Percentiles rank a stretch among this genome's conserved stretches.
Evolutionary conservation across 176 grass and related monocot genomes (phyloP).

Genomic region (Cymbopogon citratus): DNA sequence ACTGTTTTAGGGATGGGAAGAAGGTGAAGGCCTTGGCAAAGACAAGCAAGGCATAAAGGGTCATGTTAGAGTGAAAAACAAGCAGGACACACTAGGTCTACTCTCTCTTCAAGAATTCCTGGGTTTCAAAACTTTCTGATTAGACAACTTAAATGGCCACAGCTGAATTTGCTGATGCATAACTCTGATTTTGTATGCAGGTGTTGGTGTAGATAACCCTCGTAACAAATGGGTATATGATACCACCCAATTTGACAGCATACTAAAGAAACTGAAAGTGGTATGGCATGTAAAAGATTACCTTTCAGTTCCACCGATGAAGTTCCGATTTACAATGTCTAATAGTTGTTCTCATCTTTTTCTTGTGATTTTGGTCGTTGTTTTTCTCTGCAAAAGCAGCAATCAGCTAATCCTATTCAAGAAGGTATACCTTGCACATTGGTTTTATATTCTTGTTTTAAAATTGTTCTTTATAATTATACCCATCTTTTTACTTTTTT

Average conservation of each 20-base stretch:
- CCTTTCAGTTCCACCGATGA: background rate
- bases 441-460: background rate
- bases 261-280: constrained; percentile 98
- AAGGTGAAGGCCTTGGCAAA: constrained; percentile 99
- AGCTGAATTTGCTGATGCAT: background rate
- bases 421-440: constrained; percentile 51
- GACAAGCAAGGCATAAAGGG: constrained; percentile 97
- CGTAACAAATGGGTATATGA: constrained; percentile 87
- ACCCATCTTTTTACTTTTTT: background rate
- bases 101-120: background rate
- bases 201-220: constrained; percentile 75
- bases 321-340: constrained; percentile 4
- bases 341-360: background rate
- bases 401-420: constrained; percentile 51
- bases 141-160: background rate
- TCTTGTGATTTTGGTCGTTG: background rate
- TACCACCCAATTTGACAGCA: constrained; percentile 88
- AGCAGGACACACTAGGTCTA: constrained; percentile 77
- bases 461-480: constrained; percentile 1
- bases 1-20: constrained; percentile 74
- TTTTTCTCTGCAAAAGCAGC: constrained; percentile 38
- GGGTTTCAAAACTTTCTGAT: background rate
- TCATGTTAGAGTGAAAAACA: constrained; percentile 91
- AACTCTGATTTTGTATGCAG: constrained; percentile 20
- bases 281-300: constrained; percentile 13